Percentiles rank a stretch among this genome's conserved stretches.
phyloP scores from a whole-genome alignment of 805 yeast genomes.

The Cyberlindnera samutprakarnensis region DNA sequence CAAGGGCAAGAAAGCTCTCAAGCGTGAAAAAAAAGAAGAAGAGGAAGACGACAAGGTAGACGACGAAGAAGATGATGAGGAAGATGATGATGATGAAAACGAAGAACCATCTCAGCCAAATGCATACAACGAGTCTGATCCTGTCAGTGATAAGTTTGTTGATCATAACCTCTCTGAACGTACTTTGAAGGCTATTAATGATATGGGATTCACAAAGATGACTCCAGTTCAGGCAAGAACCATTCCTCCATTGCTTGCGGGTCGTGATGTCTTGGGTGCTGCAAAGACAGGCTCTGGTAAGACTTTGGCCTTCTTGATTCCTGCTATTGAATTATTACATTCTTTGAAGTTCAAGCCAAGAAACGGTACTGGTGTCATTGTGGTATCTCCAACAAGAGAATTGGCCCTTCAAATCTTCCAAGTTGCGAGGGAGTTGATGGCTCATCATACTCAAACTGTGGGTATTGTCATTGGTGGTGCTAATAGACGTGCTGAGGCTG shows the following conservation, averaged over 20 bases:
- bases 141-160: conserved; percentile 27
- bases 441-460: conserved; percentile 74
- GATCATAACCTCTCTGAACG: conserved; percentile 70
- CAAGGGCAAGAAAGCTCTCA: conserved; percentile 14
- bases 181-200: conserved; percentile 70
- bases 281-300: conserved; percentile 99
- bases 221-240: conserved; percentile 94
- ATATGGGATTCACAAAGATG: conserved; percentile 89
- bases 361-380: conserved; percentile 96
- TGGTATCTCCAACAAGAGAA: conserved; percentile 96
- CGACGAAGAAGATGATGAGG: conserved; percentile 16
- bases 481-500: conserved; percentile 95
- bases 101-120: conserved; percentile 9
- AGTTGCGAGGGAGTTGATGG: conserved; percentile 93
- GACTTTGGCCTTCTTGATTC: conserved; percentile 90
- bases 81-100: conserved; percentile 12
- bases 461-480: conserved; percentile 99
- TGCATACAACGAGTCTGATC: conserved; percentile 9
- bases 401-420: conserved; percentile 96
- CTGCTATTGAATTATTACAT: conserved; percentile 89
- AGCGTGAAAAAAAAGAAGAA: conserved; percentile 14
- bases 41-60: conserved; percentile 15
- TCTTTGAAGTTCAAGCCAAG: conserved; percentile 92
- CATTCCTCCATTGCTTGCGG: conserved; percentile 93
- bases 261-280: conserved; percentile 97